Conservation (phyloP, 2,329 filamentous ascomycete species). For the Neofusicoccum kwambonambiense region DNA sequence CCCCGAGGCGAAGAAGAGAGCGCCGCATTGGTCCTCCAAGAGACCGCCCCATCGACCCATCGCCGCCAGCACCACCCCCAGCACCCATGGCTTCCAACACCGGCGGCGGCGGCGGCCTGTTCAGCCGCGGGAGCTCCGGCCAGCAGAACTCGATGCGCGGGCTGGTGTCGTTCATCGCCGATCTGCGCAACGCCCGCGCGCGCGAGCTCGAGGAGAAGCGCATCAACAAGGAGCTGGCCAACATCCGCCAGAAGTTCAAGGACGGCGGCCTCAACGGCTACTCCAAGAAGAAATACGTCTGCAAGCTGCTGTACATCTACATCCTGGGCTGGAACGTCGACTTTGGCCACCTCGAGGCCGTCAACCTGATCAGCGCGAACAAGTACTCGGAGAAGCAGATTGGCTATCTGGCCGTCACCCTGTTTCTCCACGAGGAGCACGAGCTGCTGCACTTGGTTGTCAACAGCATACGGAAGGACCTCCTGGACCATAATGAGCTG, state of each 20-base stretch:
- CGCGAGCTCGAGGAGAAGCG: slow-evolving; percentile 97
- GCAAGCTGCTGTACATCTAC: slow-evolving; percentile 99
- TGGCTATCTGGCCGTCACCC: slow-evolving; percentile 92
- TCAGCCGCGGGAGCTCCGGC: slow-evolving; percentile 42
- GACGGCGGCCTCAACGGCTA: slow-evolving; percentile 91
- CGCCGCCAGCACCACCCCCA: not conserved
- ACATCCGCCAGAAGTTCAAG: slow-evolving; percentile 98
- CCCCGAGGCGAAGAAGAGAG: slow-evolving; percentile 13
- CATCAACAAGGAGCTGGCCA: slow-evolving; percentile 98
- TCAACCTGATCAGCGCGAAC: slow-evolving; percentile 92
- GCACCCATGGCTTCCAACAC: slow-evolving; percentile 37
- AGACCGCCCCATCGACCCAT: not conserved
- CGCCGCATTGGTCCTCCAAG: slow-evolving; percentile 1
- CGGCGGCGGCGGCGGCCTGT: slow-evolving; percentile 38
- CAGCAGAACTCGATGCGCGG: slow-evolving; percentile 44
- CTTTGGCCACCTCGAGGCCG: slow-evolving; percentile 96
- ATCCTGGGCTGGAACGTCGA: slow-evolving; percentile 99
- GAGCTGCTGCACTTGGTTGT: slow-evolving; percentile 94
- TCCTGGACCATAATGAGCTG: slow-evolving; percentile 91
- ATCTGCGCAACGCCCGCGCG: slow-evolving; percentile 89
- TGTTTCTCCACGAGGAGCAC: slow-evolving; percentile 96
- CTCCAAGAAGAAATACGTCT: slow-evolving; percentile 99
- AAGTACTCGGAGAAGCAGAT: slow-evolving; percentile 99
- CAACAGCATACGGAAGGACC: slow-evolving; percentile 96
- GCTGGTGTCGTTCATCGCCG: slow-evolving; percentile 96